phyloP scores from a whole-genome alignment of 2,329 filamentous ascomycete species.

The Stemphylium lycopersici region DNA sequence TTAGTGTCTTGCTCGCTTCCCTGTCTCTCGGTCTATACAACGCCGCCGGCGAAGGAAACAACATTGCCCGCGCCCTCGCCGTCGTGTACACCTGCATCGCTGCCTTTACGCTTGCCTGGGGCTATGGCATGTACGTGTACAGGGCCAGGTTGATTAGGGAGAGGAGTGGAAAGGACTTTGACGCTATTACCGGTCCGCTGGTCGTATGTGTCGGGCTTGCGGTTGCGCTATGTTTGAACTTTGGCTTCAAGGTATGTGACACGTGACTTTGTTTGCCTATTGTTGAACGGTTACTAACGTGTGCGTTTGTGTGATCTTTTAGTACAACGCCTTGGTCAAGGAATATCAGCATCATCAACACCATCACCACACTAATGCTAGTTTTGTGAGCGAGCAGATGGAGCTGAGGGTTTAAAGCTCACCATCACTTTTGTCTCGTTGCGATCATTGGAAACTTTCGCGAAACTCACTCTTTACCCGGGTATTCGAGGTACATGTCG shows the following conservation, averaged over 20 bases:
- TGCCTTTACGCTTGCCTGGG: slow-evolving; percentile 84
- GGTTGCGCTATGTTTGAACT: slow-evolving; percentile 81
- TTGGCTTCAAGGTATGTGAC: slow-evolving; percentile 75
- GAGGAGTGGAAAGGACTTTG: slow-evolving; percentile 90
- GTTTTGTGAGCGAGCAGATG: slow-evolving; percentile 19
- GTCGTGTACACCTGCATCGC: slow-evolving; percentile 83
- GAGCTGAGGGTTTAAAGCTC: slow-evolving; percentile 24
- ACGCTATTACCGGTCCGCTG: slow-evolving; percentile 83
- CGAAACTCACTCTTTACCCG: too few species aligned
- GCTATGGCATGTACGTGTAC: slow-evolving; percentile 79
- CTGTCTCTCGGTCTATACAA: slow-evolving; percentile 87
- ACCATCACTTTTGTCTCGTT: too few species aligned
- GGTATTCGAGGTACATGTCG: too few species aligned
- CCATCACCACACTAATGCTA: slow-evolving; percentile 7
- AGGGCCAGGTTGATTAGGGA: slow-evolving; percentile 80
- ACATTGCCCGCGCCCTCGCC: slow-evolving; percentile 78
- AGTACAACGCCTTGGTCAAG: slow-evolving; percentile 31
- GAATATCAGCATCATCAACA: slow-evolving; percentile 13
- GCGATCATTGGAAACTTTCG: too few species aligned
- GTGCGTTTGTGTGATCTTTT: not conserved
- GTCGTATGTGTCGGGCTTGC: slow-evolving; percentile 81
- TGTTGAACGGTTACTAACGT: slow-evolving; percentile 3
- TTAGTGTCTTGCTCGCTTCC: slow-evolving; percentile 83
- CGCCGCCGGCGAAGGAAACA: slow-evolving; percentile 76
- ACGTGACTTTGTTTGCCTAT: not conserved